Evolutionary conservation across 768 basidiomycete genomes (phyloP), one percentile per base, ranked within the genome.

Genomic region (Ramaria rubella): DNA sequence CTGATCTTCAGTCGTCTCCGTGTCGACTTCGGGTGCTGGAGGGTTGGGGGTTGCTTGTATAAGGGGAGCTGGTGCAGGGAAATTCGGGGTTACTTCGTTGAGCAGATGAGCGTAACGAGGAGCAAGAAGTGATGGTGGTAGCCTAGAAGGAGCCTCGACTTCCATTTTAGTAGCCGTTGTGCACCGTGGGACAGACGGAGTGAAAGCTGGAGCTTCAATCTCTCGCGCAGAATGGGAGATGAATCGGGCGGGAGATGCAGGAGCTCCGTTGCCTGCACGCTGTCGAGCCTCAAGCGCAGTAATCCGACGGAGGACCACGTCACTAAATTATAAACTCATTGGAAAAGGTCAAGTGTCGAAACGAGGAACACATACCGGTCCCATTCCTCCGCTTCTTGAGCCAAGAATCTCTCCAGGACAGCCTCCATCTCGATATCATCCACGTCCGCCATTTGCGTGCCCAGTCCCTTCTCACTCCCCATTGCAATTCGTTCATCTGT

Each of bases 401-500:
- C 21, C 55, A 65, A 51, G 64, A 87, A 94, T 40, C 83, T 73
- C 29, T 72, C 70, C 29, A 88, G 78, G 1, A 94, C 87, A 27
- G 75, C 69, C 3, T 79, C 80, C 1, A 80, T 67, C 2, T 72
- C 69, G 11, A 90, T 75, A 5, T 72, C 69, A 40, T 81, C 80
- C 8, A 78, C 80, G 42, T 78, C 71, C 0, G 76, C 85, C 44
- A 86, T 60, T 8, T 67, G 66, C 36, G 73, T 70, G 42, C 67
- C 64, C 2, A 65, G 48, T 26, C 68, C 61, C 57, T 49, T 63
- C 36, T 58, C 65, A 61, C 60, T 68, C 2, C 75, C 81, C 45
- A 80, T 61, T 2, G 76, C 75, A 14, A 86, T 67, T 30, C 86
- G 74, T 65, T 85, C 82, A 52, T 87, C 85, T 11, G 86, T 85